These are phyloP conservation scores for Chalciporus chontae DNA, from an alignment of 768 basidiomycete species.

Conservation along the genomic window DNA sequence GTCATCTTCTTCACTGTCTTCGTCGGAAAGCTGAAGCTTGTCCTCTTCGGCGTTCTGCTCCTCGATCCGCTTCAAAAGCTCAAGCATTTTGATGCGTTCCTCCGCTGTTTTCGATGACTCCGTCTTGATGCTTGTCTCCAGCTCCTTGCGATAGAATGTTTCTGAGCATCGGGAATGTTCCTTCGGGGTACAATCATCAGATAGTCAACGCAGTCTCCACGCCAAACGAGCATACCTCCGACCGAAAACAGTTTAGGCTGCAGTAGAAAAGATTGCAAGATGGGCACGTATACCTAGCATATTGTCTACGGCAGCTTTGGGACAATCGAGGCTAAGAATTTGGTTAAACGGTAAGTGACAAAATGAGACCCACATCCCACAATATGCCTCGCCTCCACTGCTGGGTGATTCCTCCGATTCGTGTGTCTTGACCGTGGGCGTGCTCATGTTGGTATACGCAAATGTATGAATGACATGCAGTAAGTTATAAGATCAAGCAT, in stretches of 20 bases:
- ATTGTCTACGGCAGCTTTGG: slow-evolving; percentile 67
- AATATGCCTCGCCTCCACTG: slow-evolving; percentile 23
- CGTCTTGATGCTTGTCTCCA: slow-evolving; percentile 59
- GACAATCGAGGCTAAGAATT: slow-evolving; percentile 1
- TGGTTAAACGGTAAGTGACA: neutral
- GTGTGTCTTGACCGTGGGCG: slow-evolving; percentile 14
- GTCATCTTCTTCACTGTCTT: slow-evolving; percentile 40
- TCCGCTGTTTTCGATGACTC: slow-evolving; percentile 51
- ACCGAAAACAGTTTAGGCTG: slow-evolving; percentile 75
- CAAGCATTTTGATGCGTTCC: slow-evolving; percentile 65
- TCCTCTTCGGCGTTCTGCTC: slow-evolving; percentile 48
- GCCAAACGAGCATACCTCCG: slow-evolving; percentile 44
- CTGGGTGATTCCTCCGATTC: slow-evolving; percentile 8
- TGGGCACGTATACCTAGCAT: slow-evolving; percentile 80
- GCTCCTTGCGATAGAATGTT: slow-evolving; percentile 72
- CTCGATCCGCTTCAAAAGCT: slow-evolving; percentile 69
- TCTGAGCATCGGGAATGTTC: slow-evolving; percentile 76
- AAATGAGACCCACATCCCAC: slow-evolving; percentile 41
- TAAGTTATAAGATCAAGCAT: too few relatives aligned
- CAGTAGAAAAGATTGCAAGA: slow-evolving; percentile 80
- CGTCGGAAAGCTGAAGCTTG: slow-evolving; percentile 31
- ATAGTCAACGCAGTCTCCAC: neutral
- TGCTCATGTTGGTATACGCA: too few relatives aligned
- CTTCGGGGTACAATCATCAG: slow-evolving; percentile 25
- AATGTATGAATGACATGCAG: too few relatives aligned